Conservation (phyloP, 306 rosid genomes). For the Castanea crenata region DNA sequence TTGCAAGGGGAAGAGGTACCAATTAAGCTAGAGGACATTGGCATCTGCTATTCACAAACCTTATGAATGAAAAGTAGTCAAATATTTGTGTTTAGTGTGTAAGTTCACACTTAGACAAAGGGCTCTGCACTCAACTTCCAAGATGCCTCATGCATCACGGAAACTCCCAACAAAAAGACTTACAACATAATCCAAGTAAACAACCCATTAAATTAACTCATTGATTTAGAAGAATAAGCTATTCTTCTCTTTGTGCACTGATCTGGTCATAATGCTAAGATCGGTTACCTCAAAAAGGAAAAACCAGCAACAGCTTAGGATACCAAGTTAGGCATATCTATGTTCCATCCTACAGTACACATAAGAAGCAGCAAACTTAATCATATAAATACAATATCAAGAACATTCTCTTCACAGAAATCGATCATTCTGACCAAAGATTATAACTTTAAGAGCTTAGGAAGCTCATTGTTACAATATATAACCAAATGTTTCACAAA, state of each 20-base stretch:
- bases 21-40: no score
- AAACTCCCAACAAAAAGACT: neutral
- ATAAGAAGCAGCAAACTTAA: slow-evolving; percentile 13
- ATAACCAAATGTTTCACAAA: neutral
- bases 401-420: neutral
- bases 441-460: neutral
- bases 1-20: no score
- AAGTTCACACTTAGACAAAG: no score
- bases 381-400: neutral
- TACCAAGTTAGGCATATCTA: slow-evolving; percentile 15
- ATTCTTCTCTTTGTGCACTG: neutral
- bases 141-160: neutral
- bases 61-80: no score
- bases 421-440: neutral
- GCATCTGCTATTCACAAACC: no score
- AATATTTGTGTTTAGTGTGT: neutral
- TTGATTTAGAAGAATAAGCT: neutral
- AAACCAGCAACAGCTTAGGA: slow-evolving; percentile 11
- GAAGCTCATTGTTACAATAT: neutral
- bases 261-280: slow-evolving; percentile 16
- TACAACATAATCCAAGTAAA: neutral
- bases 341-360: slow-evolving; percentile 20
- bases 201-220: neutral
- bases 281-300: slow-evolving; percentile 16
- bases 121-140: neutral